Conservation (phyloP, 805 yeast genomes). For the Ogataea thermomethanolica region DNA sequence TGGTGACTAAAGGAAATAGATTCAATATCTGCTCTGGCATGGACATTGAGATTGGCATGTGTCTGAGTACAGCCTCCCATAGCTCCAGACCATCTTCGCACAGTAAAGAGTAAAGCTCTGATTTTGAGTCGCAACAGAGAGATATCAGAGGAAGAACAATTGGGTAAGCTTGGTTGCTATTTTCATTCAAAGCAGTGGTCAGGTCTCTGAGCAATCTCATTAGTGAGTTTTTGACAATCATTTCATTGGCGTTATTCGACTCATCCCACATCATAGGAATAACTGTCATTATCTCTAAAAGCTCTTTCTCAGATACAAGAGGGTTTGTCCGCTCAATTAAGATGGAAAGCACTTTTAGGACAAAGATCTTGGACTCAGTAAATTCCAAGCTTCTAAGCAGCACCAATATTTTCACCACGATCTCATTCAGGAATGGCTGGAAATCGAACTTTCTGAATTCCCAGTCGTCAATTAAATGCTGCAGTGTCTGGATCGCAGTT, state of each 20-base stretch:
- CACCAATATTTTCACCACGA: slow-evolving; percentile 46
- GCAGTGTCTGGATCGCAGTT: slow-evolving; percentile 67
- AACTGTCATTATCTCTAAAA: slow-evolving; percentile 47
- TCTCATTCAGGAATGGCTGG: slow-evolving; percentile 56
- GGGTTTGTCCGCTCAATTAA: slow-evolving; percentile 66
- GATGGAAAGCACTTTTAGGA: slow-evolving; percentile 64
- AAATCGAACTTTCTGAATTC: slow-evolving; percentile 71
- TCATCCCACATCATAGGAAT: slow-evolving; percentile 79
- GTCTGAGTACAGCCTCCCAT: slow-evolving; percentile 70
- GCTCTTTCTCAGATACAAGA: slow-evolving; percentile 46
- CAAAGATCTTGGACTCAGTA: slow-evolving; percentile 74
- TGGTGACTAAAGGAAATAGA: slow-evolving; percentile 48
- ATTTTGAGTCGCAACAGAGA: slow-evolving; percentile 57
- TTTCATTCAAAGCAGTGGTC: slow-evolving; percentile 51
- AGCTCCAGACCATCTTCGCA: slow-evolving; percentile 86
- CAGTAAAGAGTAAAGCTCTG: slow-evolving; percentile 52
- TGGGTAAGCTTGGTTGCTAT: slow-evolving; percentile 46
- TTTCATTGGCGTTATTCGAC: slow-evolving; percentile 41
- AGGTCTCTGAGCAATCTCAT: slow-evolving; percentile 57
- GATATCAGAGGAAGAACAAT: slow-evolving; percentile 64
- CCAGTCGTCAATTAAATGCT: slow-evolving; percentile 78
- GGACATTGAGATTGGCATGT: slow-evolving; percentile 42
- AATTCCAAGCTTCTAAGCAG: slow-evolving; percentile 49
- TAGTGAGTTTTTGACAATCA: slow-evolving; percentile 48
- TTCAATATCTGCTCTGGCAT: slow-evolving; percentile 39